Evolutionary conservation across 306 rosid species (phyloP).

Genomic region (Quercus ilex): DNA sequence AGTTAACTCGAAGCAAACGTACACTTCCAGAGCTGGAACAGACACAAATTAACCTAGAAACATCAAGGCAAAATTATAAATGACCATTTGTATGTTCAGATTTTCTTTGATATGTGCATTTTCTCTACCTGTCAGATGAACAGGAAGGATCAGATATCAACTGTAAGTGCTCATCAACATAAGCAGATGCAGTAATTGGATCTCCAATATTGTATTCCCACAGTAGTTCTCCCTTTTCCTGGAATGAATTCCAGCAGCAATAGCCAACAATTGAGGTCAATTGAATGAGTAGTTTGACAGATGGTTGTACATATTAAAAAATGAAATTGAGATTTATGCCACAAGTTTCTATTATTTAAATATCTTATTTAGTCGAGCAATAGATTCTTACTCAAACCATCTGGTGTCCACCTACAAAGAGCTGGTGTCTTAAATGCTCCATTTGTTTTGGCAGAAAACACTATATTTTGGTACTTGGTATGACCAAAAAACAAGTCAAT

Average conservation of each 20-base stretch:
- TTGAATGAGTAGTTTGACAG: background rate
- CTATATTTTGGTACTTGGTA: no score
- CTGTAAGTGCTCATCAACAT: conserved; percentile 66
- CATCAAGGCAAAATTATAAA: background rate
- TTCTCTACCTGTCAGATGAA: conserved; percentile 56
- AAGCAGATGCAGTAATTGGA: conserved; percentile 84
- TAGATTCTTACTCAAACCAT: no score
- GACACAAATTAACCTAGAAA: conserved; percentile 61
- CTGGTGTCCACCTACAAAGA: no score
- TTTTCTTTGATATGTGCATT: background rate
- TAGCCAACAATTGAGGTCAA: conserved; percentile 1
- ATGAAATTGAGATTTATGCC: background rate
- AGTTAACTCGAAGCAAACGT: conserved; percentile 46
- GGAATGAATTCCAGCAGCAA: conserved; percentile 20
- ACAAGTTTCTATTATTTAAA: background rate
- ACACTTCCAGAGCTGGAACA: conserved; percentile 83
- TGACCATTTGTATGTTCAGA: background rate
- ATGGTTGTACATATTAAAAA: background rate
- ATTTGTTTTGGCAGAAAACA: no score
- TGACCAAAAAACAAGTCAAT: no score
- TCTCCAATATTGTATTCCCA: conserved; percentile 76
- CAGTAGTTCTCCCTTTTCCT: conserved; percentile 63
- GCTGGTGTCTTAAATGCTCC: no score
- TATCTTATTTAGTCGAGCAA: no score
- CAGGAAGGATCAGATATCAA: conserved; percentile 35